Evolutionary conservation across 768 basidiomycete species (phyloP), one percentile per base, ranked within the genome.

Genomic region (Rubroboletus pulcherrimus): DNA sequence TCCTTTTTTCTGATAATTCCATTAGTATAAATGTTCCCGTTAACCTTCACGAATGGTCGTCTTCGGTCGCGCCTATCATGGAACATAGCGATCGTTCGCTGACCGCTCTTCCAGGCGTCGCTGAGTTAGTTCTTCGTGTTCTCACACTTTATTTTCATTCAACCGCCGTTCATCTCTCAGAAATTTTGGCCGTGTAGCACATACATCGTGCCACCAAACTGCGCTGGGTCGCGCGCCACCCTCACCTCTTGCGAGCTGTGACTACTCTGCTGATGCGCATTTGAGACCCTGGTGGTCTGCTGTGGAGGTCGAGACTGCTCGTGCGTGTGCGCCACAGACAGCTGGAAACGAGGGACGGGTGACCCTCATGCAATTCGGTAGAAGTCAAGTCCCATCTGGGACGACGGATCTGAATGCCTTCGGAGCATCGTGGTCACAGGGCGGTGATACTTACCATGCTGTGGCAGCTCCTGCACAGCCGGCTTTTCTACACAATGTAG

Each of bases 381-480:
- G 50, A 46, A 43, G 29, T 7, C 60, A 60, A 60, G 63, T 40
- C 49, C 57, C 63, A 49, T 31, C 67, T 57, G 60, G 21, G 9
- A 5, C 4, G 29, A 40, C 24, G 14, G 5, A 44, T 51, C 4
- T 8, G 31, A 41, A 41, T 12, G 7, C 11, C 31, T 42, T 39
- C 0, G 33, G 12, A 37, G 35, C 15, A 4, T 29, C 51, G 24
- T 48, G 51, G 58, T 37, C 35, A 12, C 54, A 21, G 30, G 30
- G 38, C 34, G 51, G 49, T 14, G 11, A 49, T 19, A 2, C 9
- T 29, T 1, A 1, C 66, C 66, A 68, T 44, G 60, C 67, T 68
- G 66, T 69, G 44, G 39, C 3, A 14, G 37, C 58, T 45, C 54
- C 29, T 1, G 34, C 57, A 61, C 58, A 62, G 63, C 65, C 39